These are phyloP conservation scores for Paramecium tetraurelia DNA, from an alignment of 73 alveolate species.

Conservation along the genomic window DNA sequence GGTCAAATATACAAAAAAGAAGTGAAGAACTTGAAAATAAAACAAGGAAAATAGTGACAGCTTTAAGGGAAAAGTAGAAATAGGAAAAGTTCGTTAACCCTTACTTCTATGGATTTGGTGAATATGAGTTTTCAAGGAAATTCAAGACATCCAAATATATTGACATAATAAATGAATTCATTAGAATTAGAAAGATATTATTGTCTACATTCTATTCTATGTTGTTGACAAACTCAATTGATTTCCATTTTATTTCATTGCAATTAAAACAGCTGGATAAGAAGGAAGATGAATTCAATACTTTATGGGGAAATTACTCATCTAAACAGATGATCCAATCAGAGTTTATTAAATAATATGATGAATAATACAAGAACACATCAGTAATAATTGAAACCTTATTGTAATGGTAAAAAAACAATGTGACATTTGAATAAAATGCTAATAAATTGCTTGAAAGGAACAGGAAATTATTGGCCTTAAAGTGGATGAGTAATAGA, in stretches of 20 bases:
- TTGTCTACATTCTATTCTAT: constrained; percentile 15
- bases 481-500: constrained; percentile 1
- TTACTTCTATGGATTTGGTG: background rate
- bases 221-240: constrained; percentile 8
- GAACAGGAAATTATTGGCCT: constrained; percentile 1
- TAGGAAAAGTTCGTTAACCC: background rate
- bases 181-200: background rate
- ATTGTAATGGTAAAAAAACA: background rate
- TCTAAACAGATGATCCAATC: background rate
- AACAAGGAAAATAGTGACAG: background rate
- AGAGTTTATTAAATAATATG: background rate
- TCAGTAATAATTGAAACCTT: background rate
- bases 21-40: background rate
- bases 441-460: constrained; percentile 18
- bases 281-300: background rate
- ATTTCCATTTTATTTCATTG: constrained; percentile 22
- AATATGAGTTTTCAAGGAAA: background rate
- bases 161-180: background rate
- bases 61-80: background rate
- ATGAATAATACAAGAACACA: background rate
- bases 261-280: background rate
- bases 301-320: background rate
- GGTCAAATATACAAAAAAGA: background rate
- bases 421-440: constrained; percentile 38
- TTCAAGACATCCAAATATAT: background rate